A percentile compares a stretch with the other conserved stretches of the same genome.
phyloP scores from a whole-genome alignment of 23 red algal genomes.

The Gracilariopsis chorda region DNA sequence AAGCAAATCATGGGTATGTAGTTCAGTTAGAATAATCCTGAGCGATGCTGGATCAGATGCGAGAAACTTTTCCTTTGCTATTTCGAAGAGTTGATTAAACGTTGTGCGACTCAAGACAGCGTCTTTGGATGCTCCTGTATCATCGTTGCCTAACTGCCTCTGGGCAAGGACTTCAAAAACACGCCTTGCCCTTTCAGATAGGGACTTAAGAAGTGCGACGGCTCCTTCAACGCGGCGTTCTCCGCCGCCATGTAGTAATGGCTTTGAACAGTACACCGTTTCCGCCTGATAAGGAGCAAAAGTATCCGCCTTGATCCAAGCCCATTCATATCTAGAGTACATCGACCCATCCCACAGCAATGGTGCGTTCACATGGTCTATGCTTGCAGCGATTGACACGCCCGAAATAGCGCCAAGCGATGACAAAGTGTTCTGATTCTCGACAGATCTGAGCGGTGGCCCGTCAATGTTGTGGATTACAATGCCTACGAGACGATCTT shows the following conservation, averaged over 20 bases:
- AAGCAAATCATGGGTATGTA: constrained; percentile 60
- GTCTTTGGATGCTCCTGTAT: not conserved
- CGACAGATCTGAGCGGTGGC: constrained; percentile 37
- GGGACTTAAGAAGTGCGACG: constrained; percentile 64
- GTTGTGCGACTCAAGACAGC: constrained; percentile 18
- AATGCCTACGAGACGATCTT: constrained; percentile 4
- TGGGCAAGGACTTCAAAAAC: constrained; percentile 80
- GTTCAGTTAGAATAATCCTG: constrained; percentile 52
- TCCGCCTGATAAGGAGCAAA: constrained; percentile 66
- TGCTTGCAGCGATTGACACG: constrained; percentile 68
- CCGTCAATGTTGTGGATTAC: constrained; percentile 95
- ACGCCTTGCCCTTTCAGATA: constrained; percentile 70
- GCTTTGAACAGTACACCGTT: constrained; percentile 46
- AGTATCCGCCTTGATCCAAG: constrained; percentile 72
- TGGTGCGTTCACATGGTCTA: constrained; percentile 84
- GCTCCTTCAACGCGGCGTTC: constrained; percentile 70
- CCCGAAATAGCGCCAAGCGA: constrained; percentile 43
- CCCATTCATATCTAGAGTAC: constrained; percentile 66
- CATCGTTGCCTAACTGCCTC: constrained; percentile 17
- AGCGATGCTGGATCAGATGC: constrained; percentile 39
- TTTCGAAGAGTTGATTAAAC: constrained; percentile 53
- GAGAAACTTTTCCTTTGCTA: constrained; percentile 29
- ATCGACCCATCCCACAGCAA: constrained; percentile 74
- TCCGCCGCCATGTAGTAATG: constrained; percentile 21
- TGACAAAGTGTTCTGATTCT: constrained; percentile 61